phyloP scores from a whole-genome alignment of 768 basidiomycete genomes.

The Rhizopogon roseolus region DNA sequence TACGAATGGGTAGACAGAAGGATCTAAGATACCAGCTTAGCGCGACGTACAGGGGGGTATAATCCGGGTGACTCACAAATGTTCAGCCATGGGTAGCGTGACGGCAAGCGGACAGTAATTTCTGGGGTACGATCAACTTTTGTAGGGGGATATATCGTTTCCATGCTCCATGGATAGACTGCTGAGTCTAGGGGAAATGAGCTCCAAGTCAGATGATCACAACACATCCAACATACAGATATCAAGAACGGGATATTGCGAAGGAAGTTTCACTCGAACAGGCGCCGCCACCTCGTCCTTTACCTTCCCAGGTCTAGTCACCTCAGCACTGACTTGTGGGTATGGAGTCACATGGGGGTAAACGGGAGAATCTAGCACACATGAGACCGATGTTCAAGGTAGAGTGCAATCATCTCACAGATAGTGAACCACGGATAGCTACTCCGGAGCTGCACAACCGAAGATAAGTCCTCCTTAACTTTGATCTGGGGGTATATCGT shows the following conservation, averaged over 20 bases:
- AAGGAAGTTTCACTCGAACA: slow-evolving; percentile 9
- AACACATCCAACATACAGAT: slow-evolving; percentile 25
- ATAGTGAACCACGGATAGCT: slow-evolving; percentile 33
- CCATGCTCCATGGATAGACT: slow-evolving; percentile 25
- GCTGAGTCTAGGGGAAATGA: slow-evolving; percentile 10
- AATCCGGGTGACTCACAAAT: slow-evolving; percentile 16
- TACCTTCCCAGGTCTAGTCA: neutral
- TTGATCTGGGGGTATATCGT: slow-evolving; percentile 16
- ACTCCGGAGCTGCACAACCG: slow-evolving; percentile 8
- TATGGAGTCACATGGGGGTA: slow-evolving; percentile 18
- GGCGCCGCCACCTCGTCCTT: neutral
- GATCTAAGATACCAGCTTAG: slow-evolving; percentile 6
- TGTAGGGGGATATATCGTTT: slow-evolving; percentile 17
- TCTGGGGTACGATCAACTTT: neutral
- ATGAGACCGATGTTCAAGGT: neutral
- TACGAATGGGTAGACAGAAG: slow-evolving; percentile 13
- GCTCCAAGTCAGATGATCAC: neutral
- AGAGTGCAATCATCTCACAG: slow-evolving; percentile 21
- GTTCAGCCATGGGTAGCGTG: slow-evolving; percentile 18
- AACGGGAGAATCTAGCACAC: slow-evolving; percentile 14
- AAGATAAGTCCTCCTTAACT: neutral
- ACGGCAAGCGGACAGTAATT: neutral
- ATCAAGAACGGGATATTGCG: slow-evolving; percentile 22
- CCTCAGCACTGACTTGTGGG: slow-evolving; percentile 6
- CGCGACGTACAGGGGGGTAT: no score